Conservation (phyloP, 2,329 filamentous ascomycete genomes). For the Scleromitrula shiraiana region DNA sequence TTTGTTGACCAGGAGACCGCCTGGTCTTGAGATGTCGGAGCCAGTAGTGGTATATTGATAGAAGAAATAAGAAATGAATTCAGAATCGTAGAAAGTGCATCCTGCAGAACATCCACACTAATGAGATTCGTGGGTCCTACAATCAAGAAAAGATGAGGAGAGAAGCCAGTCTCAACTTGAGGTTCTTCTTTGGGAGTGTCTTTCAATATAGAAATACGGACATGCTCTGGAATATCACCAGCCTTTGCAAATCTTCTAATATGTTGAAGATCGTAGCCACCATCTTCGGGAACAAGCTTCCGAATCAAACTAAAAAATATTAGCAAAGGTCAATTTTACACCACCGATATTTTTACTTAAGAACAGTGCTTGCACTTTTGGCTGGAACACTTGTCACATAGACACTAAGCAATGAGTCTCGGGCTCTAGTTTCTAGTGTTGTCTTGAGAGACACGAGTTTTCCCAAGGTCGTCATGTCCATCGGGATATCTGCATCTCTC, state of each 20-base stretch:
- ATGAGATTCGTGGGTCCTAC: constrained; percentile 44
- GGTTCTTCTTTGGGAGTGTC: constrained; percentile 36
- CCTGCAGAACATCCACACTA: constrained; percentile 43
- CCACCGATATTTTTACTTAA: constrained; percentile 50
- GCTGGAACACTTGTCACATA: constrained; percentile 67
- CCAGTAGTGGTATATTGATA: constrained; percentile 62
- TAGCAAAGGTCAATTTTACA: constrained; percentile 25
- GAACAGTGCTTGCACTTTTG: constrained; percentile 62
- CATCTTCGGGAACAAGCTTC: constrained; percentile 48
- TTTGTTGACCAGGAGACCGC: constrained; percentile 65
- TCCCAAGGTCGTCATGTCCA: not conserved
- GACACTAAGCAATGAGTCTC: constrained; percentile 51
- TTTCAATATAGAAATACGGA: constrained; percentile 48
- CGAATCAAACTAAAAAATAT: constrained; percentile 42
- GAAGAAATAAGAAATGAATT: constrained; percentile 34
- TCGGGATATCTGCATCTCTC: not conserved
- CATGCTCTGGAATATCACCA: constrained; percentile 56
- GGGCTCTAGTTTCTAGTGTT: constrained; percentile 52
- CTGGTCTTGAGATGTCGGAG: constrained; percentile 69
- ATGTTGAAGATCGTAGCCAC: constrained; percentile 59
- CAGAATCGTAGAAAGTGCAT: constrained; percentile 40
- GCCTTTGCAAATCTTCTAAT: constrained; percentile 70
- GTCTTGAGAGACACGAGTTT: constrained; percentile 56
- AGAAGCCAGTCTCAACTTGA: constrained; percentile 41
- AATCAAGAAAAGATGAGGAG: constrained; percentile 36